Conservation (phyloP, 1,139 yeast species). For the Protomyces inouyei region DNA sequence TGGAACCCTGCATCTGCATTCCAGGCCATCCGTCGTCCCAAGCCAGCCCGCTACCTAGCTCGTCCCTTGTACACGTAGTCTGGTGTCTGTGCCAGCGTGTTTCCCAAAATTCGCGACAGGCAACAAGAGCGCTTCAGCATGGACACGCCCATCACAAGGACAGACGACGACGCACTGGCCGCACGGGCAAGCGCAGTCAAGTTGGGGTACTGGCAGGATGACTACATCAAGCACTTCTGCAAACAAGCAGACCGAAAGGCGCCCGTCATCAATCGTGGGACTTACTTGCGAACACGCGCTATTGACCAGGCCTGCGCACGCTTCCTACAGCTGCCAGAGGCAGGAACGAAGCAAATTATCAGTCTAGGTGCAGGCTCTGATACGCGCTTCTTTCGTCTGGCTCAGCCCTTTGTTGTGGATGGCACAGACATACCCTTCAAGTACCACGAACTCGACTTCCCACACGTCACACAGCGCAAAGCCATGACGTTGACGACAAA, state of each 20-base stretch:
- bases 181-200: conserved; percentile 43
- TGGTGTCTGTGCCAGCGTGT: background rate
- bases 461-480: conserved; percentile 58
- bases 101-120: background rate
- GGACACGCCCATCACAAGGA: conserved; percentile 8
- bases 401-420: conserved; percentile 35
- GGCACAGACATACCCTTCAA: conserved; percentile 36
- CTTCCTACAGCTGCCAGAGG: conserved; percentile 42
- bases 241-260: conserved; percentile 41
- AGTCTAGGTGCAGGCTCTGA: conserved; percentile 98
- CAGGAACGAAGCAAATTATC: conserved; percentile 53
- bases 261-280: conserved; percentile 74
- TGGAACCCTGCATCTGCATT: background rate
- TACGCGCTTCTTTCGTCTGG: conserved; percentile 59
- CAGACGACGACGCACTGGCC: conserved; percentile 25
- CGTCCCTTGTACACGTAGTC: no score
- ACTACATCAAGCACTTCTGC: conserved; percentile 45
- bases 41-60: background rate
- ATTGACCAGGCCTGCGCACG: conserved; percentile 53
- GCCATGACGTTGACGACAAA: conserved; percentile 46
- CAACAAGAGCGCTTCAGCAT: background rate
- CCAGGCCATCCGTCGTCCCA: background rate
- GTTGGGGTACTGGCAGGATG: conserved; percentile 56
- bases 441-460: conserved; percentile 74
- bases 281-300: conserved; percentile 65